Conservation (phyloP, 1,284 basidiomycete species). For the Moesziomyces sp. region DNA sequence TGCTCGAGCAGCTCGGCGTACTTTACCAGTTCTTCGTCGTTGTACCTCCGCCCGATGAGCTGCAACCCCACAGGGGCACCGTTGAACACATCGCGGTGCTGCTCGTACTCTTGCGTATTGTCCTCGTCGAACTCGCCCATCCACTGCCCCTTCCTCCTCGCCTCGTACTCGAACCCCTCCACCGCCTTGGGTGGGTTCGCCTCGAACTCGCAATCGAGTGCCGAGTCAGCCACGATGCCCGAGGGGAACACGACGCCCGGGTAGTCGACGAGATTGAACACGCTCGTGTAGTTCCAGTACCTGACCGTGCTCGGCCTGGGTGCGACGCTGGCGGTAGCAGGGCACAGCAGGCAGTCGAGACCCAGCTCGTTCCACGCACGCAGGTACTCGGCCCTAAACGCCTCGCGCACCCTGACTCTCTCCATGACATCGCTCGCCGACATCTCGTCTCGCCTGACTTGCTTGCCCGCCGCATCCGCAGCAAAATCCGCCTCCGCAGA, state of each 20-base stretch:
- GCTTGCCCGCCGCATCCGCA: conserved; percentile 1
- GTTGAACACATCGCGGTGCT: conserved; percentile 40
- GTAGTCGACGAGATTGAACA: conserved; percentile 54
- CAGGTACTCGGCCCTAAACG: conserved; percentile 26
- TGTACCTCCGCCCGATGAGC: conserved; percentile 39
- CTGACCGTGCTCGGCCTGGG: conserved; percentile 41
- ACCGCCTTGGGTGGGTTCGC: not conserved
- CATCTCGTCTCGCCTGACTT: conserved; percentile 32
- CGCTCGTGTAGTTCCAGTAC: conserved; percentile 53
- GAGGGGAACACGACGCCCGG: conserved; percentile 50
- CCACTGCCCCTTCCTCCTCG: conserved; percentile 6
- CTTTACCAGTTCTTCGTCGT: conserved; percentile 46
- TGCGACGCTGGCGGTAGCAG: conserved; percentile 25
- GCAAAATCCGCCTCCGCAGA: conserved; percentile 10
- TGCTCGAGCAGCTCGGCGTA: conserved; percentile 33
- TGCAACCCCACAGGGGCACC: conserved; percentile 50
- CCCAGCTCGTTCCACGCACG: conserved; percentile 28
- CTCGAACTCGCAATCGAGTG: conserved; percentile 25
- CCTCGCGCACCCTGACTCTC: conserved; percentile 18
- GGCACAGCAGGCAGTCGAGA: conserved; percentile 47
- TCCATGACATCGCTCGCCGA: conserved; percentile 29
- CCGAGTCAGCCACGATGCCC: conserved; percentile 15
- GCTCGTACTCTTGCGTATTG: conserved; percentile 33
- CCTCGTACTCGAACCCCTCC: conserved; percentile 10
- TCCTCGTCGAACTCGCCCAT: conserved; percentile 23